Evolutionary conservation across 768 basidiomycete genomes (phyloP).

Genomic region (Trametes sanguinea): DNA sequence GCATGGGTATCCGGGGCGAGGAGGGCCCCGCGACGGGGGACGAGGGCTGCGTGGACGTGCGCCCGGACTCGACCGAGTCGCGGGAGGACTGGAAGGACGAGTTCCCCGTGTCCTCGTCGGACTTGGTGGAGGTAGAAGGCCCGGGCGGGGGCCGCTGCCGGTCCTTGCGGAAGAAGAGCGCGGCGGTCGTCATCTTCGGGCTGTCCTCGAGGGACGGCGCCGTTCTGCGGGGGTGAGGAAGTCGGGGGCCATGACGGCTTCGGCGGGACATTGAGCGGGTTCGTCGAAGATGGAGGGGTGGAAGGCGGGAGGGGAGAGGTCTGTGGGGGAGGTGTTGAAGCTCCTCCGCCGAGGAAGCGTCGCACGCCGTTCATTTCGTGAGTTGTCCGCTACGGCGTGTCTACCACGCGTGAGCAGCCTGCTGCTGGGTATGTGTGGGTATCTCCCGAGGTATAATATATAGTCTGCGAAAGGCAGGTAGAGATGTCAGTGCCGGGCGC

Average conservation of each 20-base stretch:
- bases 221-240: slow-evolving; percentile 38
- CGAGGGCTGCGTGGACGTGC: slow-evolving; percentile 31
- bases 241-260: slow-evolving; percentile 50
- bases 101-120: slow-evolving; percentile 31
- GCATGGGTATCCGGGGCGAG: slow-evolving; percentile 37
- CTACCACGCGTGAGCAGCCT: slow-evolving; percentile 16
- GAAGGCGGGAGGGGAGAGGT: slow-evolving; percentile 15
- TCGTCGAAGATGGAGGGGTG: slow-evolving; percentile 27
- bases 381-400: slow-evolving; percentile 4
- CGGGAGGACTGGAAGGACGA: slow-evolving; percentile 30
- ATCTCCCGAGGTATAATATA: slow-evolving; percentile 4
- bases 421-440: slow-evolving; percentile 16
- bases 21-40: slow-evolving; percentile 45
- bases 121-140: slow-evolving; percentile 18
- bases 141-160: slow-evolving; percentile 37
- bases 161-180: slow-evolving; percentile 57
- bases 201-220: slow-evolving; percentile 30
- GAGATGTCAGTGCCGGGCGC: neutral
- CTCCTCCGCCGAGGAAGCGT: slow-evolving; percentile 54
- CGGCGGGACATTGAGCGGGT: slow-evolving; percentile 28
- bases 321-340: slow-evolving; percentile 18
- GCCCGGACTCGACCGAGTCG: slow-evolving; percentile 31
- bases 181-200: slow-evolving; percentile 43
- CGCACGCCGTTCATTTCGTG: slow-evolving; percentile 69
- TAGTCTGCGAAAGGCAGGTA: neutral